Conservation (phyloP, 306 rosid genomes). For the Canavalia ensiformis region DNA sequence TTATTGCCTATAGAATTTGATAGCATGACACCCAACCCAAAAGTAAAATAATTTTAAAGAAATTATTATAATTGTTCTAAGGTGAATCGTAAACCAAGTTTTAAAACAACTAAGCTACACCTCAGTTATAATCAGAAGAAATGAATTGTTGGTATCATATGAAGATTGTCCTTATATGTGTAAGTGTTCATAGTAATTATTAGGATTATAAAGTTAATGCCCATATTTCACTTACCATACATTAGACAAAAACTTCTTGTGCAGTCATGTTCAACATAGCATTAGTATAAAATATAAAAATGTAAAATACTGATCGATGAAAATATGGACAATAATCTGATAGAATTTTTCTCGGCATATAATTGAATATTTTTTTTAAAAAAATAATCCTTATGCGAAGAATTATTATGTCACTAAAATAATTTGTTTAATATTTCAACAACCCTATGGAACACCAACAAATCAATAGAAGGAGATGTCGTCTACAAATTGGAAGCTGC, state of each 20-base stretch:
- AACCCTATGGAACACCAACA: background rate
- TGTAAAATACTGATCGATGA: background rate
- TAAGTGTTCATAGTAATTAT: background rate
- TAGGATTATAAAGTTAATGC: background rate
- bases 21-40: no score
- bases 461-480: background rate
- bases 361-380: background rate
- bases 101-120: background rate
- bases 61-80: background rate
- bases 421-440: background rate
- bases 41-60: background rate
- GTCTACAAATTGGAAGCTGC: background rate
- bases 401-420: background rate
- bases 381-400: background rate
- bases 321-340: background rate
- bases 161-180: background rate
- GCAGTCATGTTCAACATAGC: conserved; percentile 7
- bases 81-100: background rate
- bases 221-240: background rate
- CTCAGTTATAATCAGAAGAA: background rate
- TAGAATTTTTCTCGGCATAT: background rate
- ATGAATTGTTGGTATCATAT: background rate
- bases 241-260: background rate
- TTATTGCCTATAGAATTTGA: background rate
- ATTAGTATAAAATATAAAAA: background rate